Evolutionary conservation across 2,329 filamentous ascomycete genomes (phyloP).

Genomic region (Cladophialophora bantiana): DNA sequence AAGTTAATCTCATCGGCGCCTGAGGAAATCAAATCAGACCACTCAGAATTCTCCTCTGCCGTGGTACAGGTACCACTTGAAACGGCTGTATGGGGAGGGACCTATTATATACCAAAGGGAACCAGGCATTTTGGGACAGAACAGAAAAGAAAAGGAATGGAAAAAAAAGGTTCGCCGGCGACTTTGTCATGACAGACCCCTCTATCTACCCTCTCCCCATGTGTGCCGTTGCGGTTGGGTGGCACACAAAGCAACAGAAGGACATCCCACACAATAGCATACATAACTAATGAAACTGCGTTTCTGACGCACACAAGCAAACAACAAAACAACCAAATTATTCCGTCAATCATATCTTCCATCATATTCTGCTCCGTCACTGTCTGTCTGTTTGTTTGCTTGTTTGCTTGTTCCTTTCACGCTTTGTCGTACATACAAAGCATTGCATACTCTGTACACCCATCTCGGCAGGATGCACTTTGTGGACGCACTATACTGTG

Average conservation of each 20-base stretch:
- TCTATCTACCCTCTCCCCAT: not conserved
- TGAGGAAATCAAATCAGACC: not conserved
- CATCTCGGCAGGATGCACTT: too few species aligned
- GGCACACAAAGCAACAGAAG: not conserved
- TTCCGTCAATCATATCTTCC: too few species aligned
- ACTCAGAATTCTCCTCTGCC: not conserved
- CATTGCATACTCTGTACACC: too few species aligned
- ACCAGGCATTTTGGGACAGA: not conserved
- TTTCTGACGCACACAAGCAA: too few species aligned
- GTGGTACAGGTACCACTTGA: slow-evolving; percentile 2
- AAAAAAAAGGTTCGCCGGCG: not conserved
- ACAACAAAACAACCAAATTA: too few species aligned
- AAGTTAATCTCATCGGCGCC: not conserved
- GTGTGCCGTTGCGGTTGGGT: not conserved
- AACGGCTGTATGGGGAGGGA: not conserved
- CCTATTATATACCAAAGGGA: not conserved
- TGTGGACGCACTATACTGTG: too few species aligned
- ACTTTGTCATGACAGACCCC: not conserved
- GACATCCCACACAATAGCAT: too few species aligned
- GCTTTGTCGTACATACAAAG: too few species aligned
- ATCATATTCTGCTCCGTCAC: too few species aligned
- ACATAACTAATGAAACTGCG: too few species aligned
- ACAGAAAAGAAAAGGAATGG: not conserved
- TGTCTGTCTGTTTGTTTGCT: too few species aligned
- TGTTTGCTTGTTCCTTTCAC: too few species aligned